Percentiles rank a stretch among this genome's conserved stretches.
These are phyloP conservation scores for Chaetomium globosum DNA, from an alignment of 2,329 filamentous ascomycete species.

Conservation along the genomic window DNA sequence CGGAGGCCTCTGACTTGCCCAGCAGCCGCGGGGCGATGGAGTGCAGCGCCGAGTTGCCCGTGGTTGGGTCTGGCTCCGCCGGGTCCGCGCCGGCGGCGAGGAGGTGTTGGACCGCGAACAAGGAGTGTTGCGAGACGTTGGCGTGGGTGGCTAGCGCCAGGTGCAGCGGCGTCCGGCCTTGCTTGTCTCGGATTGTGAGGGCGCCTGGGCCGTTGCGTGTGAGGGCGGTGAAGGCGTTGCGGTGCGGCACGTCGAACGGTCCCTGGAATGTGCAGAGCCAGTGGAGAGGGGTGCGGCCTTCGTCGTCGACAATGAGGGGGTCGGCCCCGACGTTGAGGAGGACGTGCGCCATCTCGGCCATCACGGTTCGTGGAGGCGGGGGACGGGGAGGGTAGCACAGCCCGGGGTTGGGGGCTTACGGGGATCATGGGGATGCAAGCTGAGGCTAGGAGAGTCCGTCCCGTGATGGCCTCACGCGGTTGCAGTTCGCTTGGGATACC, in stretches of 20 bases:
- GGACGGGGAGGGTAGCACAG: too few species aligned
- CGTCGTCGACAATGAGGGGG: conserved; percentile 16
- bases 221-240: background rate
- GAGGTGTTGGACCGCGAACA: background rate
- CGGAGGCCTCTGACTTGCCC: too few species aligned
- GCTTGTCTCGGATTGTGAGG: background rate
- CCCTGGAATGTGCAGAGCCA: conserved; percentile 16
- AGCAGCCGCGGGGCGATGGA: background rate
- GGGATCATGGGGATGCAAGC: background rate
- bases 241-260: background rate
- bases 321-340: conserved; percentile 21
- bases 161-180: background rate
- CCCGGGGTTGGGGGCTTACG: background rate
- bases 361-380: background rate
- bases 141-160: background rate
- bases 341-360: background rate
- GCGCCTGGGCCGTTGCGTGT: too few species aligned
- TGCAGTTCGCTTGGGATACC: background rate
- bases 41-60: background rate
- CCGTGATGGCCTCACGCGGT: background rate
- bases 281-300: conserved; percentile 20
- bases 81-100: background rate
- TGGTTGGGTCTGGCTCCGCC: background rate
- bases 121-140: background rate
- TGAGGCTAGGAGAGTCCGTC: background rate